phyloP scores from a whole-genome alignment of 192 early-diverging fungal genomes.

The Podila minutissima region DNA sequence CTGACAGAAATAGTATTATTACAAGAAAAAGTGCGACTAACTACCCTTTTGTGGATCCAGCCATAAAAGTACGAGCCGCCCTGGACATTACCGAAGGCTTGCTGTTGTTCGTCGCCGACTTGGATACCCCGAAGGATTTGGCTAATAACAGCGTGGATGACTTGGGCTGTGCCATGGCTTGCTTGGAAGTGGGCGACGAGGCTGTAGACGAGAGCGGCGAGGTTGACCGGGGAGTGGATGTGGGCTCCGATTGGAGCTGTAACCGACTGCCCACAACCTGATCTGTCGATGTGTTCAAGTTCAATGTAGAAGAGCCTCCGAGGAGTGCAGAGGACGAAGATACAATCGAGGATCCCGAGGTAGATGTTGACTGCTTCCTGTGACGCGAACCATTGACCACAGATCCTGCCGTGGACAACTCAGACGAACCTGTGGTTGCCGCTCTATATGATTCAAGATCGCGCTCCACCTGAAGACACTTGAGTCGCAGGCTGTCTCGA shows the following conservation, averaged over 20 bases:
- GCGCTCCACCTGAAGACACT: constrained; percentile 37
- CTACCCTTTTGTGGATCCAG: constrained; percentile 6
- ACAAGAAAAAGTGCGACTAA: too few species aligned
- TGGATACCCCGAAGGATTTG: not conserved
- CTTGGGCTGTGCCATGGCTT: not conserved
- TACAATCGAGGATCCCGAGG: constrained; percentile 9
- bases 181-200: constrained; percentile 1
- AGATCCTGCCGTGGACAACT: not conserved
- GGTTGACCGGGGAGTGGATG: not conserved
- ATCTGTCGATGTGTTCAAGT: not conserved
- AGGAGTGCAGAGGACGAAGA: constrained; percentile 17
- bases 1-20: too few species aligned
- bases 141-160: not conserved
- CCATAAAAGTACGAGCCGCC: constrained; percentile 34
- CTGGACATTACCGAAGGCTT: constrained; percentile 16
- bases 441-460: constrained; percentile 44
- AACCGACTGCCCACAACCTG: not conserved
- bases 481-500: constrained; percentile 32
- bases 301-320: constrained; percentile 2
- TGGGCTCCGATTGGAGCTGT: not conserved
- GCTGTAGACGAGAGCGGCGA: not conserved
- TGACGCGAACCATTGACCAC: not conserved
- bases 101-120: not conserved
- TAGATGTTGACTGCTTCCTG: not conserved
- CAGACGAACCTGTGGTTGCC: not conserved